These are phyloP conservation scores for Trametes cubensis DNA, from an alignment of 768 basidiomycete genomes.

Conservation along the genomic window DNA sequence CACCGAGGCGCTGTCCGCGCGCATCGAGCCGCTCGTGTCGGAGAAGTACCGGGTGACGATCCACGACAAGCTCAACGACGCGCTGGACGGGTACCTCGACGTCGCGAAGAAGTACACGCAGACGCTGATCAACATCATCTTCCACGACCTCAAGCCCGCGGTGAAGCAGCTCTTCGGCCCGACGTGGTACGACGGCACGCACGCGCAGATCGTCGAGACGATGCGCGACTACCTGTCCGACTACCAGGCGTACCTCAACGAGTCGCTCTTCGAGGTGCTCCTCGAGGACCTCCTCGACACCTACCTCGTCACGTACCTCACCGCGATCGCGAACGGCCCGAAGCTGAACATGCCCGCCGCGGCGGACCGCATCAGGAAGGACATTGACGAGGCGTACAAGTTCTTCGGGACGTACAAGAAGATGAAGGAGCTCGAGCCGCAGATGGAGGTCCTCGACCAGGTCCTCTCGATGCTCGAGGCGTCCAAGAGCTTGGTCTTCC, in stretches of 20 bases:
- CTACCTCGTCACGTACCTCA: constrained; percentile 89
- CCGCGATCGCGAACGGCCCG: constrained; percentile 79
- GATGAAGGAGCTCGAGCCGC: constrained; percentile 74
- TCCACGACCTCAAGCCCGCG: constrained; percentile 91
- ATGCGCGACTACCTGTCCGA: constrained; percentile 97
- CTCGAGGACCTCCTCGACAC: constrained; percentile 91
- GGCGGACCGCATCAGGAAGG: constrained; percentile 79
- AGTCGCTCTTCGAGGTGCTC: constrained; percentile 86
- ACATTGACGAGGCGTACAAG: constrained; percentile 73
- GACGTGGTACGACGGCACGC: constrained; percentile 88
- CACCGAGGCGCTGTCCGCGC: constrained; percentile 80
- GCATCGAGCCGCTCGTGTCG: constrained; percentile 89
- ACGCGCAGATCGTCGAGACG: constrained; percentile 90
- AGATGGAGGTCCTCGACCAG: constrained; percentile 87
- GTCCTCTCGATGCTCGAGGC: constrained; percentile 81
- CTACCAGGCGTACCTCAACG: constrained; percentile 88
- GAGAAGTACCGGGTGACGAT: constrained; percentile 88
- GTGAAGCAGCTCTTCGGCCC: constrained; percentile 82
- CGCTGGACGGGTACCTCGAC: constrained; percentile 97
- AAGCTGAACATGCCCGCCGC: constrained; percentile 87
- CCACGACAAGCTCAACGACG: constrained; percentile 87
- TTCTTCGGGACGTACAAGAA: constrained; percentile 84
- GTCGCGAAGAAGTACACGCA: constrained; percentile 98
- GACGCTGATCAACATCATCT: constrained; percentile 90
- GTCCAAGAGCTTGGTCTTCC: constrained; percentile 84